Conservation (phyloP, 768 basidiomycete genomes). For the Mycena filopes region DNA sequence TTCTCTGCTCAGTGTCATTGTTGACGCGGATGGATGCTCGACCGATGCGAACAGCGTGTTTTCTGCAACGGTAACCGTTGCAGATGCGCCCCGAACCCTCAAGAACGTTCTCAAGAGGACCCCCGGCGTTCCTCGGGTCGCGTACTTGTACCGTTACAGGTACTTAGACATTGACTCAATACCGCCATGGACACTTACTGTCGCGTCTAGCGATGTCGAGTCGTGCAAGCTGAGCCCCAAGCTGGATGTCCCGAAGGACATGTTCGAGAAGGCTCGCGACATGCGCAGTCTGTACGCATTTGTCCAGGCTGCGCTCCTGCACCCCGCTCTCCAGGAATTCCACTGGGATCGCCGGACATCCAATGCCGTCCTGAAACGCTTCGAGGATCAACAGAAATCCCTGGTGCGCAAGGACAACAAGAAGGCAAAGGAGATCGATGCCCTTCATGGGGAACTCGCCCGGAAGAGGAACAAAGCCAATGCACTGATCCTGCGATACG, state of each 20-base stretch:
- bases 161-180: neutral
- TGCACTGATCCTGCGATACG: constrained; percentile 24
- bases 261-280: constrained; percentile 22
- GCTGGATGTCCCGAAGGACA: constrained; percentile 21
- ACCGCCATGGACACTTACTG: neutral
- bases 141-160: constrained; percentile 35
- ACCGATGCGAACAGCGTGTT: constrained; percentile 23
- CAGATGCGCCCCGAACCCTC: constrained; percentile 29
- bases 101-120: constrained; percentile 26
- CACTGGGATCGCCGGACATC: constrained; percentile 10
- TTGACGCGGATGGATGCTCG: constrained; percentile 33
- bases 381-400: constrained; percentile 27
- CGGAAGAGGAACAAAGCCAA: constrained; percentile 21
- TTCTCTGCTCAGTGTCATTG: constrained; percentile 31
- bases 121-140: constrained; percentile 28
- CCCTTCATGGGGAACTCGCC: constrained; percentile 23
- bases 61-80: constrained; percentile 20
- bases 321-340: constrained; percentile 31
- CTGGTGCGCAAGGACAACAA: constrained; percentile 21
- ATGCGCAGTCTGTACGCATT: constrained; percentile 29
- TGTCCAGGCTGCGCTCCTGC: constrained; percentile 28
- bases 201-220: constrained; percentile 12
- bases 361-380: constrained; percentile 24
- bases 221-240: constrained; percentile 24
- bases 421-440: constrained; percentile 10